Evolutionary conservation across 1,284 basidiomycete species (phyloP), one percentile per base, ranked within the genome.

Genomic region (Sanghuangporus baumii): DNA sequence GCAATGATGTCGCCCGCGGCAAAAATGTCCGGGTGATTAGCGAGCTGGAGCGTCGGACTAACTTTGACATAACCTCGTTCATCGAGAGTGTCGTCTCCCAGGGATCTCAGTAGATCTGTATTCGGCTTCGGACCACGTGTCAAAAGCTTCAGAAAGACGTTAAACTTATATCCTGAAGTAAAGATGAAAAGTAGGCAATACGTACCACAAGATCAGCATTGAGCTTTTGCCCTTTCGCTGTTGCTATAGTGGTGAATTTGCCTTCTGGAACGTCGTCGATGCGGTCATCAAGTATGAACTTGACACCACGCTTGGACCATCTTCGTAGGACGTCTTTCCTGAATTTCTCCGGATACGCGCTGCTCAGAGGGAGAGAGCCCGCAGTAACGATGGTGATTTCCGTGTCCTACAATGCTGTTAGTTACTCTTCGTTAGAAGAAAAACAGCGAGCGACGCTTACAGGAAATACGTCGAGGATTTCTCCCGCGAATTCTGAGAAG

Each of bases 341-440:
- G 72, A 81, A 82, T 64, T 79, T 81, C 23, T 76, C 71, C 0
- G 86, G 81, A 68, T 90, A 91, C 0, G 78, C 70, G 0, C 73
- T 67, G 68, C 87, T 90, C 55, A 90, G 74, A 8, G 89, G 79
- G 18, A 74, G 71, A 0, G 68, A 65, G 26, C 77, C 75, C 36
- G 79, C 77, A 20, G 91, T 87, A 1, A 88, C 80, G 55, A 91
- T 79, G 3, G 87, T 89, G 16, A 90, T 79, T 63, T 80, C 78
- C 72, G 83, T 88, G 20, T 76, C 70, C 81, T 88, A 69, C 16
- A 52, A 59, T 43, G n/a, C 20, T 18, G 3, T 36, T 18, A 55
- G 40, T 31, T n/a, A 9, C 14, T 36, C 46, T 11, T 46, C n/a
- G 16, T 11, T 18, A 55, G 43, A 41, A 16, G 34, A 26, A 7